Evolutionary conservation across 805 yeast species (phyloP), one percentile per base, ranked within the genome.

Genomic region (Kodamaea jinghongensis): DNA sequence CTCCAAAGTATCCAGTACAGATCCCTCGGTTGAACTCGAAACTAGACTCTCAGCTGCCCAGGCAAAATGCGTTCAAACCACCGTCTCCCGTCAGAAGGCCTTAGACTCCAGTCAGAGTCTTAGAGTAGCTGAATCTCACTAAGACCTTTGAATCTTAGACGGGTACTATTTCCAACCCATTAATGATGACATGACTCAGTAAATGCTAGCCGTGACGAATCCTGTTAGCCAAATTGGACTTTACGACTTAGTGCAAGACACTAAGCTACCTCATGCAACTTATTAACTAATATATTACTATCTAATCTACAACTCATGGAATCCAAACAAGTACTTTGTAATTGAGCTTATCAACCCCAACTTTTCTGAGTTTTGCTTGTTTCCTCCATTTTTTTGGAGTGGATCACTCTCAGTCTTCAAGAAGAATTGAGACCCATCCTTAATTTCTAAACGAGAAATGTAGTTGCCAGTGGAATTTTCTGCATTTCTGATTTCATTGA

Each of bases 251-350:
- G n/a, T n/a, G n/a, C n/a, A n/a, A n/a, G n/a, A n/a, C n/a, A 25
- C 10, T 11, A 25, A 9, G 11, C 27, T 11, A 25, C 9, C 27
- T 25, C 27, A 11, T 11, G 9, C 27, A 9, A 13, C 30, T 6
- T n/a, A 13, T 9, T 27, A 13, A n/a, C n/a, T n/a, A n/a, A n/a
- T n/a, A n/a, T n/a, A 27, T 27, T n/a, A 12, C 5, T n/a, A 27
- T 27, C 34, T 14, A 22, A 30, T 3, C 17, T 58, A 70, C 46
- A 70, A 60, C 42, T 69, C 74, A 48, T 68, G 66, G 48, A 69
- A 67, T 2, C 75, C 75, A 53, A 70, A 70, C 26, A 70, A 50
- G 42, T 51, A 65, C 47, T 58, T 65, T 33, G 65, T 50, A 11
- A 63, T 41, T 4, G 62, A 52, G 14, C 64, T 70, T 43, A 60